Percentiles rank a stretch among this genome's conserved stretches.
phyloP scores from a whole-genome alignment of 2,329 filamentous ascomycete species.

The Fusarium protoensiforme region DNA sequence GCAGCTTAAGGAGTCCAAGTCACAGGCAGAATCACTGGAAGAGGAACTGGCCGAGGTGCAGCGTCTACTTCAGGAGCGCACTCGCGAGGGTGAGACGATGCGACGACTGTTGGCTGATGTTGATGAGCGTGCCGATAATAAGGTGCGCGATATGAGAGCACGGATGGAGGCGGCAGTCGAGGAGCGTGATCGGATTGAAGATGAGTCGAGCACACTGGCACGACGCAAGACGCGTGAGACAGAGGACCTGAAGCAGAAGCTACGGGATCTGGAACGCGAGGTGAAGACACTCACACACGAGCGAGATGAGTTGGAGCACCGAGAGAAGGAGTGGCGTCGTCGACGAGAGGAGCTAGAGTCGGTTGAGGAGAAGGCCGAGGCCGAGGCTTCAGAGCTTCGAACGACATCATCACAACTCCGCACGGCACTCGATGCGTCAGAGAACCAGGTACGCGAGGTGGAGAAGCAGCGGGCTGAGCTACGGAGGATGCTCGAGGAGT shows the following conservation, averaged over 20 bases:
- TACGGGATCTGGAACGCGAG: slow-evolving; percentile 84
- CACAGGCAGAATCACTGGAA: slow-evolving; percentile 85
- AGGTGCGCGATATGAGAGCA: slow-evolving; percentile 88
- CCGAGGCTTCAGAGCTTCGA: slow-evolving; percentile 81
- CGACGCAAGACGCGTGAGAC: slow-evolving; percentile 83
- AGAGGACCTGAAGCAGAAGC: slow-evolving; percentile 83
- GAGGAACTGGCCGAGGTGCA: slow-evolving; percentile 93
- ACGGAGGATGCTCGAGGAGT: slow-evolving; percentile 80
- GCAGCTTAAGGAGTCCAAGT: slow-evolving; percentile 89
- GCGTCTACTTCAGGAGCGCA: slow-evolving; percentile 85
- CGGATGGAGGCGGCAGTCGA: slow-evolving; percentile 92
- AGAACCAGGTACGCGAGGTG: slow-evolving; percentile 83
- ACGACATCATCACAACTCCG: slow-evolving; percentile 81
- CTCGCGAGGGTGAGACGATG: slow-evolving; percentile 95
- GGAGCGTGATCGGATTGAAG: slow-evolving; percentile 91
- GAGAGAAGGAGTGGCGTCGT: slow-evolving; percentile 78
- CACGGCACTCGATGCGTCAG: slow-evolving; percentile 85
- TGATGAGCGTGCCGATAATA: slow-evolving; percentile 82
- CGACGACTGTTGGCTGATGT: slow-evolving; percentile 86
- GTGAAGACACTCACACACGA: slow-evolving; percentile 78
- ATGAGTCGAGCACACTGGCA: slow-evolving; percentile 83
- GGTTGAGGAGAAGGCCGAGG: slow-evolving; percentile 72
- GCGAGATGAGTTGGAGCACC: slow-evolving; percentile 79
- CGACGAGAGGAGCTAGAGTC: slow-evolving; percentile 81
- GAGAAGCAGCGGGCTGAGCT: slow-evolving; percentile 86